Evolutionary conservation across 1,284 basidiomycete genomes (phyloP), one percentile per base, ranked within the genome.

Genomic region (Takashimella tepidaria): DNA sequence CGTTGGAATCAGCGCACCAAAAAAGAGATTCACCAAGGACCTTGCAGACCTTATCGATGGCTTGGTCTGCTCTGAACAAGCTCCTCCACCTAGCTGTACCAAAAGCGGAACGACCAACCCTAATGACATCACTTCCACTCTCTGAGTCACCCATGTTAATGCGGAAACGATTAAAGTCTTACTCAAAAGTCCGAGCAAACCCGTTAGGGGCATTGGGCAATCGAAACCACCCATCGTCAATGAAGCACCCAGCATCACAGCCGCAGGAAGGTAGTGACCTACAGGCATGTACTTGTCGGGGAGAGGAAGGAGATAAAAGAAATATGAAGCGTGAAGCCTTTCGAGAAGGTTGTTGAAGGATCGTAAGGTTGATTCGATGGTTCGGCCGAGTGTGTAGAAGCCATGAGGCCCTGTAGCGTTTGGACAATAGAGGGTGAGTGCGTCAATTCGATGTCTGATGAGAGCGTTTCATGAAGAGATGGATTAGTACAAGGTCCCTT

Each of bases 401-500:
- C 96, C 96, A 72, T 97, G 92, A 3, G 96, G 96, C 2, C 95
- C 93, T 8, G 79, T 76, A 0, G 92, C 88, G 10, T 93, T 92
- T 4, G 89, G 77, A 4, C 86, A 92, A 69, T 88, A 98, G 20
- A 98, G 67, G 0, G 92, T 96, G 55, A 98, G 81, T 0, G 93
- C 89, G 71, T 98, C 95, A 53, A 99, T 92, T 40, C 92, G 87
- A 73, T 89, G 95, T 69, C 90, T 89, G 56, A n/a, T 51, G 48
- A 41, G 58, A 47, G n/a, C n/a, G n/a, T n/a, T n/a, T n/a, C n/a
- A 63, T 16, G 1, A 16, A 6, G 21, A 43, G 3, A 21, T 49
- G 10, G 31, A n/a, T 37, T 16, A 37, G 31, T 37, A 37, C 16
- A 37, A 8, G 31, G 16, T 37, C 10, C 16, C 10, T 8, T 37